phyloP scores from a whole-genome alignment of 495 filamentous ascomycete species.

The Aspergillus cavernicola region DNA sequence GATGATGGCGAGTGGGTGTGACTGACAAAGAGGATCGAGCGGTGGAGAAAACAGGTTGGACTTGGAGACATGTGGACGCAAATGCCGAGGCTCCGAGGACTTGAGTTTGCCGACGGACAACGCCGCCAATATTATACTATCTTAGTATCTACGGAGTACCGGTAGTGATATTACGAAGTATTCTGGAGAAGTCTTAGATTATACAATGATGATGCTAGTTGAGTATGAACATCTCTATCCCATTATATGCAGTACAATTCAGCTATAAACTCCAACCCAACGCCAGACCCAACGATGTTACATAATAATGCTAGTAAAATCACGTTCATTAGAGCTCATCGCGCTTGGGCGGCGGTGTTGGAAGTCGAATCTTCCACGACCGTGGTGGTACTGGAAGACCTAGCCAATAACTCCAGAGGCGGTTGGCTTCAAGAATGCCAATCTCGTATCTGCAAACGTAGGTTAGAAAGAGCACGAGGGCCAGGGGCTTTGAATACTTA shows the following conservation, averaged over 20 bases:
- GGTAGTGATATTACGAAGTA: too few relatives aligned
- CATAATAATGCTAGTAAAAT: background rate
- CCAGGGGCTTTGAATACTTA: slow-evolving; percentile 46
- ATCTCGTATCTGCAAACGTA: slow-evolving; percentile 56
- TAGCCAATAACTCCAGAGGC: slow-evolving; percentile 74
- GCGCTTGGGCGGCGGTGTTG: slow-evolving; percentile 18
- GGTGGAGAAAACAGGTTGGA: slow-evolving; percentile 13
- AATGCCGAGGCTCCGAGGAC: slow-evolving; percentile 13
- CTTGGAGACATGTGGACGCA: slow-evolving; percentile 11
- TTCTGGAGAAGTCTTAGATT: background rate
- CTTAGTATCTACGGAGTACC: too few relatives aligned
- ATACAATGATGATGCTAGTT: background rate
- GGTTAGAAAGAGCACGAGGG: background rate
- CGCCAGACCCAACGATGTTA: background rate
- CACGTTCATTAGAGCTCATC: slow-evolving; percentile 53
- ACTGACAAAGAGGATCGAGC: slow-evolving; percentile 1
- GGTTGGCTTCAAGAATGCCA: slow-evolving; percentile 50
- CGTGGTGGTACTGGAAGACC: slow-evolving; percentile 69
- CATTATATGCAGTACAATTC: slow-evolving; percentile 4
- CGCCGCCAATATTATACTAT: background rate
- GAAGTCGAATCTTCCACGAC: slow-evolving; percentile 59
- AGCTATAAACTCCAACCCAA: background rate
- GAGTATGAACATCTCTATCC: background rate
- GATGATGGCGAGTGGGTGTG: slow-evolving; percentile 1
- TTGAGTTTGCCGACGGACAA: slow-evolving; percentile 9